phyloP scores from a whole-genome alignment of 805 yeast species.

The Lipomyces kockii region DNA sequence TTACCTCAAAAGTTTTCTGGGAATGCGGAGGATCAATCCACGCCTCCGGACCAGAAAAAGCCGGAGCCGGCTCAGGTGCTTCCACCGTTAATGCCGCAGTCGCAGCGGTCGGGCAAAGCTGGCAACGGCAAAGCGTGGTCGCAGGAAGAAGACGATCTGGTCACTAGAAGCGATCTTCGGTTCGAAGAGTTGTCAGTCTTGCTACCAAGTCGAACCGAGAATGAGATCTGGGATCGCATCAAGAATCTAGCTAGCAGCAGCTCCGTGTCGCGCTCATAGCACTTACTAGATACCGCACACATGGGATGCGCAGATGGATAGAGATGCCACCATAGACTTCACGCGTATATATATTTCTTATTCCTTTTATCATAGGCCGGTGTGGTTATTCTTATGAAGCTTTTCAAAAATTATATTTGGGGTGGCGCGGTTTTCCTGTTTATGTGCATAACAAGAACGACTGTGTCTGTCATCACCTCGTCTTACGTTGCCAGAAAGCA shows the following conservation, averaged over 20 bases:
- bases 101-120: not conserved
- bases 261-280: constrained; percentile 3
- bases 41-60: not conserved
- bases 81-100: not conserved
- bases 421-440: not conserved
- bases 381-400: not conserved
- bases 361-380: not conserved
- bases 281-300: not conserved
- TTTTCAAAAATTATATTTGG: not conserved
- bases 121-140: constrained; percentile 48
- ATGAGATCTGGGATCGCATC: constrained; percentile 68
- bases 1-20: not conserved
- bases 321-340: not conserved
- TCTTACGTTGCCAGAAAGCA: not conserved
- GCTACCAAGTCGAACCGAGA: constrained; percentile 72
- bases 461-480: not conserved
- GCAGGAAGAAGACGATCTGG: constrained; percentile 74
- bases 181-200: constrained; percentile 75
- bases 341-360: not conserved
- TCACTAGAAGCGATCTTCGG: constrained; percentile 62
- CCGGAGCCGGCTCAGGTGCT: not conserved
- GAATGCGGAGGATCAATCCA: not conserved
- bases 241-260: constrained; percentile 39
- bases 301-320: not conserved
- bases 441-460: not conserved